phyloP scores from a whole-genome alignment of 2,329 filamentous ascomycete genomes.

The Calonectria leucothoes region DNA sequence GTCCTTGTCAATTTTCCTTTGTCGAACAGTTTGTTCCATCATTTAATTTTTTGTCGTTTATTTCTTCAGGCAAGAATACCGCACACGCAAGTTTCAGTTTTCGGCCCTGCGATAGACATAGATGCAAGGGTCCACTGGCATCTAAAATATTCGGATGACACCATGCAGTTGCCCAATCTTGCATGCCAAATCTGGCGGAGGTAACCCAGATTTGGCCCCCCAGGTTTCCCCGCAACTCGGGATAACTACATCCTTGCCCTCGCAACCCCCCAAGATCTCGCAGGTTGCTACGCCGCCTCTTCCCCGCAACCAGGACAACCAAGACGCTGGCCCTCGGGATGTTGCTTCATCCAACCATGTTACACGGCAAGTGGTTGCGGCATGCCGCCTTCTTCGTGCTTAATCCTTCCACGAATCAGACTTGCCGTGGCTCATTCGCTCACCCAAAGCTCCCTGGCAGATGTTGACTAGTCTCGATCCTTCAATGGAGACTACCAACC shows the following conservation, averaged over 20 bases:
- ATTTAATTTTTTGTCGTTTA: not conserved
- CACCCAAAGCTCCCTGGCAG: not conserved
- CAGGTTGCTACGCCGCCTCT: not conserved
- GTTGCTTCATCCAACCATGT: not conserved
- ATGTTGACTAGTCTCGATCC: not conserved
- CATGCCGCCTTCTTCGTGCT: not conserved
- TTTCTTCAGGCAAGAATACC: not conserved
- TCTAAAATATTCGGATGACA: not conserved
- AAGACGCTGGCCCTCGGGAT: not conserved
- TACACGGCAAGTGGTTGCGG: not conserved
- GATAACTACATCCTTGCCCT: not conserved
- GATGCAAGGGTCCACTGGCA: not conserved
- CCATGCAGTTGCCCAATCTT: not conserved
- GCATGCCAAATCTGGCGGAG: not conserved
- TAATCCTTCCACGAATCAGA: not conserved
- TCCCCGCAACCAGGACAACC: not conserved
- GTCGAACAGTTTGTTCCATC: not conserved
- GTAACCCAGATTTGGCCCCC: not conserved
- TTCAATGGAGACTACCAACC: not conserved
- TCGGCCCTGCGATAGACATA: not conserved
- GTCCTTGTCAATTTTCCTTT: not conserved
- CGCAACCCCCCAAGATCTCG: not conserved
- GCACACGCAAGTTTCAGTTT: not conserved
- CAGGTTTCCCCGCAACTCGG: not conserved
- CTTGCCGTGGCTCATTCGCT: not conserved